Percentiles rank a stretch among this genome's conserved stretches.
Evolutionary conservation across 2,329 filamentous ascomycete genomes (phyloP).

Genomic region (Tolypocladium paradoxum): DNA sequence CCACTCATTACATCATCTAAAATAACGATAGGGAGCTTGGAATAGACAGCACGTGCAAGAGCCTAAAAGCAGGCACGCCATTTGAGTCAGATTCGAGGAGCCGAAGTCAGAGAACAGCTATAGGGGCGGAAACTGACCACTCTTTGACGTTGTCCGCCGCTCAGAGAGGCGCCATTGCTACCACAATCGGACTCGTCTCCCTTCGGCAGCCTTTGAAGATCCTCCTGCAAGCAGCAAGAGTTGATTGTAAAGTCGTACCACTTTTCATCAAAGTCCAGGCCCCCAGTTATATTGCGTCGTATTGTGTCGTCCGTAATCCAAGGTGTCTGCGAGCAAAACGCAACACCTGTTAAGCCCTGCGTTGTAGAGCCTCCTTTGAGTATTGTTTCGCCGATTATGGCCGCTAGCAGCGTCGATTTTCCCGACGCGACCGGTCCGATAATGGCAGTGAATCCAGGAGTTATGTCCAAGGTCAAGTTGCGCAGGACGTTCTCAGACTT

Average conservation of each 20-base stretch:
- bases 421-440: background rate
- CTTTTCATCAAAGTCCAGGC: background rate
- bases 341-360: background rate
- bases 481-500: background rate
- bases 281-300: background rate
- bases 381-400: background rate
- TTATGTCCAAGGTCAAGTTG: background rate
- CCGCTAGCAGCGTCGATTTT: background rate
- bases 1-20: background rate
- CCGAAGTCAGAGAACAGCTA: background rate
- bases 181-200: background rate
- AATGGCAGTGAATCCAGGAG: background rate
- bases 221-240: background rate
- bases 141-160: background rate
- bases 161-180: background rate
- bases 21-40: background rate
- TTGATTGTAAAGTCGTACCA: background rate
- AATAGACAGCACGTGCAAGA: background rate
- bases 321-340: background rate
- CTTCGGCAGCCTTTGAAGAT: background rate
- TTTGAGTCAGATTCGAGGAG: background rate
- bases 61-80: no score
- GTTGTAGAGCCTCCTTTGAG: background rate
- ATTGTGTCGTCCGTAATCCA: background rate
- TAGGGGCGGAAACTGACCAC: background rate